Evolutionary conservation across 306 rosid genomes (phyloP).

Genomic region (Cajanus cajan): DNA sequence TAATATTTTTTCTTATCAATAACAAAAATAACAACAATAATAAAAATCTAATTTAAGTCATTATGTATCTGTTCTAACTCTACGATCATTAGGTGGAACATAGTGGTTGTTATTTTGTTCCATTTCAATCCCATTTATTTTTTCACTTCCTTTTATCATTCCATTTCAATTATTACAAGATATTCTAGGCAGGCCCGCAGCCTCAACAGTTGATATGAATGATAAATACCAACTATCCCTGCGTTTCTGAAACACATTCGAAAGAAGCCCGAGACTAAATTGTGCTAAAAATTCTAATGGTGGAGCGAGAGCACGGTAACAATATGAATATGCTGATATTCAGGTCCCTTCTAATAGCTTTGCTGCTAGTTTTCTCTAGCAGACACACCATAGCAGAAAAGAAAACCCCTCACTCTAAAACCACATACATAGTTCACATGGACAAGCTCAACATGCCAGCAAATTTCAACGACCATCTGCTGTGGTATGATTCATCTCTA

Average conservation of each 20-base stretch:
- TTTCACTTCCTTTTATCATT: background rate
- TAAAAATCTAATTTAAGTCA: too few relatives aligned
- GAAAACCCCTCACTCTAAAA: constrained; percentile 41
- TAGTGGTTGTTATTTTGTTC: too few relatives aligned
- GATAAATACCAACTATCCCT: constrained; percentile 36
- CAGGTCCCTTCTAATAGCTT: constrained; percentile 36
- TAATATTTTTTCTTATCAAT: too few relatives aligned
- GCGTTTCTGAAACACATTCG: constrained; percentile 24
- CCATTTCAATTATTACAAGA: background rate
- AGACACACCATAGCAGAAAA: constrained; percentile 41
- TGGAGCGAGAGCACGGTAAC: constrained; percentile 5
- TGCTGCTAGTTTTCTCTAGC: constrained; percentile 41
- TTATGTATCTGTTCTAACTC: too few relatives aligned
- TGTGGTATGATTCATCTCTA: constrained; percentile 77
- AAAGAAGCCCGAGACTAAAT: background rate
- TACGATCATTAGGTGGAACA: too few relatives aligned
- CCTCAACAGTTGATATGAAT: background rate
- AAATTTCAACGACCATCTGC: constrained; percentile 53
- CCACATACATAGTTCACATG: constrained; percentile 81
- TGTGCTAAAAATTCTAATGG: constrained; percentile 6
- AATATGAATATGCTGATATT: constrained; percentile 44
- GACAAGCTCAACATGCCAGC: constrained; percentile 74
- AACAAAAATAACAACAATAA: too few relatives aligned
- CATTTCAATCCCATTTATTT: background rate
- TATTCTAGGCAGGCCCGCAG: background rate